Conservation (phyloP, 106 monocot genomes). For the Ottelia alismoides region DNA sequence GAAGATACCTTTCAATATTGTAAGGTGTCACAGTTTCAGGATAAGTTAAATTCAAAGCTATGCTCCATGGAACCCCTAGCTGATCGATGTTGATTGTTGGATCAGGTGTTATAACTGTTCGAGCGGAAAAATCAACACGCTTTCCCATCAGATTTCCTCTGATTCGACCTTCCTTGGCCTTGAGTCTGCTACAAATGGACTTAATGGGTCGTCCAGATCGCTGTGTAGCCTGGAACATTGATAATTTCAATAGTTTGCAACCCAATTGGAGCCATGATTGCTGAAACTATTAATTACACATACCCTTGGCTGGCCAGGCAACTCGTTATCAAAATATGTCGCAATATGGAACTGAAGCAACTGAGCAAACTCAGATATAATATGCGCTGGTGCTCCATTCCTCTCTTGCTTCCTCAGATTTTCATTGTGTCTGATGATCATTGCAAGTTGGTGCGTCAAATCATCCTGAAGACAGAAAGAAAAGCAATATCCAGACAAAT, state of each 20-base stretch:
- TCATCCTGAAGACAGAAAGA: slow-evolving; percentile 59
- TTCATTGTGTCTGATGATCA: slow-evolving; percentile 97
- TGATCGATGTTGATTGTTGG: slow-evolving; percentile 95
- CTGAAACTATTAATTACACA: too few species aligned
- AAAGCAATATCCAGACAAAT: slow-evolving; percentile 12
- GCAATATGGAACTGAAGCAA: slow-evolving; percentile 94
- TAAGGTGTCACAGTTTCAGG: slow-evolving; percentile 97
- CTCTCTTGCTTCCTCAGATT: slow-evolving; percentile 85
- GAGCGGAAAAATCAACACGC: slow-evolving; percentile 89
- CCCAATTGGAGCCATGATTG: too few species aligned
- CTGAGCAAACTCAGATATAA: slow-evolving; percentile 97
- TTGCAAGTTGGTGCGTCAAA: slow-evolving; percentile 95
- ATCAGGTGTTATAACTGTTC: slow-evolving; percentile 91
- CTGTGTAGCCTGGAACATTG: slow-evolving; percentile 90
- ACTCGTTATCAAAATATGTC: slow-evolving; percentile 97
- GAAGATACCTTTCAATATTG: slow-evolving; percentile 72
- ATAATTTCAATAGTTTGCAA: too few species aligned
- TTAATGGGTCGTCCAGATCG: slow-evolving; percentile 92
- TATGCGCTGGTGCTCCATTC: slow-evolving; percentile 98
- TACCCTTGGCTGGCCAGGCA: slow-evolving; percentile 99
- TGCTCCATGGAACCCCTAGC: slow-evolving; percentile 91
- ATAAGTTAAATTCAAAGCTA: slow-evolving; percentile 87
- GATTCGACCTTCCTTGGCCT: slow-evolving; percentile 97
- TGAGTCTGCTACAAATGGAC: slow-evolving; percentile 92
- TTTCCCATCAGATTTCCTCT: slow-evolving; percentile 99